A percentile compares a stretch with the other conserved stretches of the same genome.
Conservation (phyloP, 345 rosid genomes). For the Geranium rotundifolium region DNA sequence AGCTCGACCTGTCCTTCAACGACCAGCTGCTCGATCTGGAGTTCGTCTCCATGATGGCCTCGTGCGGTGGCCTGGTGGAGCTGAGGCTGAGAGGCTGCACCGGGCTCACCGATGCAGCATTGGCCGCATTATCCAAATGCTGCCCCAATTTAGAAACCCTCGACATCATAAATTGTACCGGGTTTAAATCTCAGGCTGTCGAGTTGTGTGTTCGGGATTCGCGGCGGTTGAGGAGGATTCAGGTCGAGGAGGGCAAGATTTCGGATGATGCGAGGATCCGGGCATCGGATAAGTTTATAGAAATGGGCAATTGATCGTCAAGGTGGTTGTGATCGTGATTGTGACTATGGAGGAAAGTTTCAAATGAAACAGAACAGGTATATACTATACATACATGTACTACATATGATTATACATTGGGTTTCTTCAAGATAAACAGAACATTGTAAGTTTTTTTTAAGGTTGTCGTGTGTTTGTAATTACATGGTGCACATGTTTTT, state of each 20-base stretch:
- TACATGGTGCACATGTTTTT: too few species aligned
- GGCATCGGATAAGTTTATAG: conserved; percentile 34
- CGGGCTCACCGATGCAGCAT: conserved; percentile 28
- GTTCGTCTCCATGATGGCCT: conserved; percentile 56
- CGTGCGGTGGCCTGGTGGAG: conserved; percentile 41
- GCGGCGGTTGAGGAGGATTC: conserved; percentile 30
- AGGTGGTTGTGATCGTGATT: conserved; percentile 20
- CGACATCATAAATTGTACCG: conserved; percentile 39
- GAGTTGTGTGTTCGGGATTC: conserved; percentile 41
- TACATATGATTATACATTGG: too few species aligned
- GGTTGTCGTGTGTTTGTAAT: too few species aligned
- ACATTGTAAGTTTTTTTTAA: too few species aligned
- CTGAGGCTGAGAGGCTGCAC: conserved; percentile 61
- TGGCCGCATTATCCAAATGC: conserved; percentile 34
- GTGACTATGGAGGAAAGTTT: too few species aligned
- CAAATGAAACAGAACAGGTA: too few species aligned
- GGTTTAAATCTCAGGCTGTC: conserved; percentile 36
- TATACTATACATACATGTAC: too few species aligned
- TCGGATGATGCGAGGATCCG: conserved; percentile 31
- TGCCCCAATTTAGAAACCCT: conserved; percentile 41
- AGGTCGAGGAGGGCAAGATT: conserved; percentile 52
- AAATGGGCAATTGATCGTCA: conserved; percentile 12
- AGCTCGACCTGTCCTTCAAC: conserved; percentile 49
- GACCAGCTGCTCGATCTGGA: conserved; percentile 65
- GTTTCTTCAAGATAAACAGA: too few species aligned